Percentiles rank a stretch among this genome's conserved stretches.
Evolutionary conservation across 1,284 basidiomycete genomes (phyloP).

Genomic region (Leccinum variabile): DNA sequence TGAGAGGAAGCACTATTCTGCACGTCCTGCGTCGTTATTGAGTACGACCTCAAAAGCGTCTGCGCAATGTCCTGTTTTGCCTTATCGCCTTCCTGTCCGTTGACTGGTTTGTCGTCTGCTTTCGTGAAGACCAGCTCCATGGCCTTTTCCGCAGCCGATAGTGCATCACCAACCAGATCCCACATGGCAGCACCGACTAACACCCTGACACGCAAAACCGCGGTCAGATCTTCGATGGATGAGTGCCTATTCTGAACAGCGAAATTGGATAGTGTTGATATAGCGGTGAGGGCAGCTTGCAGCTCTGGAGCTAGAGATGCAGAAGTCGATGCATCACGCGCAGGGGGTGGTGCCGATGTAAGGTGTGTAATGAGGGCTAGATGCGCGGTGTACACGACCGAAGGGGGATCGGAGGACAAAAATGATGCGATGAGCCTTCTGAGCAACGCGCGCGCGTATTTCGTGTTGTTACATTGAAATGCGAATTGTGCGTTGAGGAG

Average conservation of each 20-base stretch:
- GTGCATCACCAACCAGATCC: conserved; percentile 47
- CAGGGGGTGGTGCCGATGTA: conserved; percentile 24
- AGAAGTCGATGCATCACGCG: conserved; percentile 7
- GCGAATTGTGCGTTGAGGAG: conserved; percentile 58
- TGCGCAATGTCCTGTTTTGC: conserved; percentile 18
- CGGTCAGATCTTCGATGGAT: conserved; percentile 46
- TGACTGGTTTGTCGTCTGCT: conserved; percentile 6
- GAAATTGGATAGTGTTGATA: conserved; percentile 43
- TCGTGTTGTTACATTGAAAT: conserved; percentile 45
- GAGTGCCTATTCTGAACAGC: conserved; percentile 44
- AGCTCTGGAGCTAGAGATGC: conserved; percentile 18
- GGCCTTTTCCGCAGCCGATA: conserved; percentile 45
- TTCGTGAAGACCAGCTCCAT: conserved; percentile 42
- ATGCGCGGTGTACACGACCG: conserved; percentile 52
- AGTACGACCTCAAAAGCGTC: conserved; percentile 29
- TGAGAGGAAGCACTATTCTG: conserved; percentile 29
- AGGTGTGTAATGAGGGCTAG: conserved; percentile 52
- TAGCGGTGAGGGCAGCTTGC: conserved; percentile 43
- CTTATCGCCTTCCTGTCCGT: conserved; percentile 15
- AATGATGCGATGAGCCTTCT: conserved; percentile 54
- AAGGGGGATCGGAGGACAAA: conserved; percentile 47
- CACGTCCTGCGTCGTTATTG: conserved; percentile 33
- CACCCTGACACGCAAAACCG: conserved; percentile 50
- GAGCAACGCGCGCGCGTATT: conserved; percentile 56
- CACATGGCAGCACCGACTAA: conserved; percentile 54